Percentiles rank a stretch among this genome's conserved stretches.
Evolutionary conservation across 2,329 filamentous ascomycete species (phyloP).

Genomic region (Fusarium tuaranense): DNA sequence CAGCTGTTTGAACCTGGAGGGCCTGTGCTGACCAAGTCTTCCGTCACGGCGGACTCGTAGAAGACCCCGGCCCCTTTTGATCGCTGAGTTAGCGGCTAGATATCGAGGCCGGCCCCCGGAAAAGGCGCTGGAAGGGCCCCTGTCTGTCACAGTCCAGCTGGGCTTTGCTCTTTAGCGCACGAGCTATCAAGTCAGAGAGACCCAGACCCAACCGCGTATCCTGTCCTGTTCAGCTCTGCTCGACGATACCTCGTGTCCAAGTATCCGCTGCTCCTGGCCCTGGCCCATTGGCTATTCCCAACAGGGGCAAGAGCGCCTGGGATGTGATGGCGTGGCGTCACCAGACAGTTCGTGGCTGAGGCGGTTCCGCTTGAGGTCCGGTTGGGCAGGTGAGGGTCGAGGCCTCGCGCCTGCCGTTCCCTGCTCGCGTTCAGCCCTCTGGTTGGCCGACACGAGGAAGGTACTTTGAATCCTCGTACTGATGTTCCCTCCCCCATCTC

Average conservation of each 20-base stretch:
- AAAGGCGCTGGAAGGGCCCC: conserved; percentile 31
- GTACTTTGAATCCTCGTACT: conserved; percentile 31
- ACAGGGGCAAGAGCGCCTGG: conserved; percentile 33
- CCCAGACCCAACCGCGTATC: not conserved
- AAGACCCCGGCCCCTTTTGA: not conserved
- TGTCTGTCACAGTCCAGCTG: conserved; percentile 17
- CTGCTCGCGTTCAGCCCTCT: conserved; percentile 9
- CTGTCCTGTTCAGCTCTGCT: conserved; percentile 9
- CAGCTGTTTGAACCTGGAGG: not conserved
- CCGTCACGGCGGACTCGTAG: not conserved
- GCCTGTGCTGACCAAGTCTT: not conserved
- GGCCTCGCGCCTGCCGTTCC: conserved; percentile 14
- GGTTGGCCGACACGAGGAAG: conserved; percentile 13
- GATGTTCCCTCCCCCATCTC: conserved; percentile 19
- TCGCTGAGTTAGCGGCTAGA: conserved; percentile 17
- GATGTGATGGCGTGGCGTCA: conserved; percentile 38
- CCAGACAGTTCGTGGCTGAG: conserved; percentile 29
- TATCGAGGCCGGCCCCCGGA: conserved; percentile 15
- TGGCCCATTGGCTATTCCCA: conserved; percentile 18
- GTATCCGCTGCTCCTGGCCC: conserved; percentile 23
- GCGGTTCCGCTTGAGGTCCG: conserved; percentile 16
- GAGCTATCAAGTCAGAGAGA: not conserved
- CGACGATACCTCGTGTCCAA: conserved; percentile 22
- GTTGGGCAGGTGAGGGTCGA: conserved; percentile 26
- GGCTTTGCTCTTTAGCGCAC: not conserved